These are phyloP conservation scores for Russula sp. DNA, from an alignment of 768 basidiomycete genomes.

Conservation along the genomic window DNA sequence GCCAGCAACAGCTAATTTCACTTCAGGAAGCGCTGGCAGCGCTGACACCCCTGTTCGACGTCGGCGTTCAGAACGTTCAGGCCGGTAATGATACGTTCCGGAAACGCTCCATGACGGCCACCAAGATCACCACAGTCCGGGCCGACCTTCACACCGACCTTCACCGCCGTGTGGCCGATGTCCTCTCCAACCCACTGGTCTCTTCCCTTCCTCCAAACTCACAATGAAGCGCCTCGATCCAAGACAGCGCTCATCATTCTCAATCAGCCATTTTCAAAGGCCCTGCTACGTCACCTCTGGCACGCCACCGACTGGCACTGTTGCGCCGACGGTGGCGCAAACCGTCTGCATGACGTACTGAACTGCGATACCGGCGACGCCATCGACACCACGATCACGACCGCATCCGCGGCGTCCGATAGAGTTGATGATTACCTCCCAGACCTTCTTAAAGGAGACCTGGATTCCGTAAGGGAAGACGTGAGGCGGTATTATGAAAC, in stretches of 20 bases:
- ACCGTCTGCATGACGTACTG: slow-evolving; percentile 58
- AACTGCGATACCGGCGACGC: not conserved
- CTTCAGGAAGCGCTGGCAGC: not conserved
- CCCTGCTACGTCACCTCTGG: slow-evolving; percentile 61
- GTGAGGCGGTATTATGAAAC: slow-evolving; percentile 66
- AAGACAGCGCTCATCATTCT: slow-evolving; percentile 71
- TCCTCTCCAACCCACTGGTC: slow-evolving; percentile 17
- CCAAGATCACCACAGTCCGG: not conserved
- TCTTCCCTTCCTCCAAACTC: slow-evolving; percentile 21
- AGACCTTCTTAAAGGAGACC: slow-evolving; percentile 87
- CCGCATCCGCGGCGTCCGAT: not conserved
- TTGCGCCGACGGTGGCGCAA: slow-evolving; percentile 62
- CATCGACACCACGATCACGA: not conserved
- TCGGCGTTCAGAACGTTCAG: too few species aligned
- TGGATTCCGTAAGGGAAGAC: slow-evolving; percentile 81
- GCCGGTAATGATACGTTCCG: not conserved
- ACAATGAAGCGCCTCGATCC: not conserved
- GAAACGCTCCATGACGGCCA: not conserved
- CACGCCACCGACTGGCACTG: slow-evolving; percentile 34
- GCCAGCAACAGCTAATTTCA: not conserved
- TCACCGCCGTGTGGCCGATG: too few species aligned
- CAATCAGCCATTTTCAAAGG: slow-evolving; percentile 78
- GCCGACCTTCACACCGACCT: not conserved
- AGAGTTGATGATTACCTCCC: slow-evolving; percentile 59
- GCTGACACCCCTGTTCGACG: too few species aligned